Evolutionary conservation across 192 early-diverging fungal species (phyloP).

Genomic region (Backusella psychrophila): DNA sequence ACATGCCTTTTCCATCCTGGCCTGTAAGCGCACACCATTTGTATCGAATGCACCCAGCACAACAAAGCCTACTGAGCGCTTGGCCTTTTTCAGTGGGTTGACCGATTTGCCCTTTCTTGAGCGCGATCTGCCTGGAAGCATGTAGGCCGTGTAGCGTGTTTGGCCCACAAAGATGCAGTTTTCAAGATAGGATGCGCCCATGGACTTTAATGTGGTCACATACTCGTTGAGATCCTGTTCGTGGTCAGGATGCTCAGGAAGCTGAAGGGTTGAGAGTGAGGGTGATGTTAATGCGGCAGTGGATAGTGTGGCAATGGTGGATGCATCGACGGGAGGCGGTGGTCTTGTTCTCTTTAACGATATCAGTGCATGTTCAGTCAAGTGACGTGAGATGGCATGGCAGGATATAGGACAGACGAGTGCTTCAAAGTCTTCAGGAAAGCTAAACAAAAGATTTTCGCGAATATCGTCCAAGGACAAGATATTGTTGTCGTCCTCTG

Average conservation of each 20-base stretch:
- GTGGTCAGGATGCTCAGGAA: not conserved
- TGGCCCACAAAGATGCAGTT: not conserved
- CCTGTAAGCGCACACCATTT: not conserved
- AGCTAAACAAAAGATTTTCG: not conserved
- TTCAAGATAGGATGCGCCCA: not conserved
- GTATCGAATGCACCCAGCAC: not conserved
- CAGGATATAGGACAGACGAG: not conserved
- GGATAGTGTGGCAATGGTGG: not conserved
- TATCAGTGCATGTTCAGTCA: not conserved
- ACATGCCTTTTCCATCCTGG: not conserved
- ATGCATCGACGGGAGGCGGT: not conserved
- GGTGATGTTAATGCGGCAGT: not conserved
- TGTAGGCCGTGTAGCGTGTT: not conserved
- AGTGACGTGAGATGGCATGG: not conserved
- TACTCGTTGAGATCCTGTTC: not conserved
- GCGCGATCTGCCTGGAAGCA: not conserved
- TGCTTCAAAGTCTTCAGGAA: not conserved
- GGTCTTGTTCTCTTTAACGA: not conserved
- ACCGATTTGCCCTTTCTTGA: not conserved
- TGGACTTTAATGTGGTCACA: not conserved
- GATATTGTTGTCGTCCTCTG: not conserved
- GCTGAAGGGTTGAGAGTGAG: not conserved
- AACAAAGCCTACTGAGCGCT: not conserved
- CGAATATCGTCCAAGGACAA: not conserved
- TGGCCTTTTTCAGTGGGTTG: not conserved